Percentiles rank a stretch among this genome's conserved stretches.
phyloP scores from a whole-genome alignment of 2,329 filamentous ascomycete species.

The Alternaria brassicicola region DNA sequence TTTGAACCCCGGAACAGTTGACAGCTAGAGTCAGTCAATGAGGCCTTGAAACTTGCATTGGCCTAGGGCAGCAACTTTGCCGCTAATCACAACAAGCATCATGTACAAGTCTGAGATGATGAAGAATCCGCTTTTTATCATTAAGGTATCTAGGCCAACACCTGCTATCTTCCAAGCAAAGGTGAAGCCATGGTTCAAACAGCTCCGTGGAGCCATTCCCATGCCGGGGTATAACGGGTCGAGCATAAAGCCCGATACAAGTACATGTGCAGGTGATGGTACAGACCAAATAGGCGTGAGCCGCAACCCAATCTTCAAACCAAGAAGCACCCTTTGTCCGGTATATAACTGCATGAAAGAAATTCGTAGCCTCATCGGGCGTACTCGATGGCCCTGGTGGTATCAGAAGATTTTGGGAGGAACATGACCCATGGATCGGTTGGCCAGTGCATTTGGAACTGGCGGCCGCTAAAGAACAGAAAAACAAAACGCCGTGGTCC shows the following conservation, averaged over 20 bases:
- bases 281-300: slow-evolving; percentile 50
- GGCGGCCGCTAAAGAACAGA: slow-evolving; percentile 23
- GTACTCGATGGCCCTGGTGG: slow-evolving; percentile 39
- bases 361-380: slow-evolving; percentile 50
- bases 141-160: slow-evolving; percentile 43
- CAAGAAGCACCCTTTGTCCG: slow-evolving; percentile 38
- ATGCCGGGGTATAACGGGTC: slow-evolving; percentile 46
- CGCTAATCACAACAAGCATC: slow-evolving; percentile 17
- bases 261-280: slow-evolving; percentile 51
- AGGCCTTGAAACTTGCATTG: slow-evolving; percentile 12
- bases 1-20: slow-evolving; percentile 23
- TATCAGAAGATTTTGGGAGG: slow-evolving; percentile 45
- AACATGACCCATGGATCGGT: slow-evolving; percentile 38
- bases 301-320: slow-evolving; percentile 42
- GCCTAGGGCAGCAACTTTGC: slow-evolving; percentile 18
- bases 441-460: slow-evolving; percentile 19
- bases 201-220: slow-evolving; percentile 28
- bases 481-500: slow-evolving; percentile 36
- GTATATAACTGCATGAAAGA: slow-evolving; percentile 37
- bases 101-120: background rate
- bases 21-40: slow-evolving; percentile 19
- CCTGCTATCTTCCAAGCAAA: slow-evolving; percentile 35
- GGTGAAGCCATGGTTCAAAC: slow-evolving; percentile 38
- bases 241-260: slow-evolving; percentile 41
- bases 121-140: slow-evolving; percentile 43